Percentiles rank a stretch among this genome's conserved stretches.
Evolutionary conservation across 768 basidiomycete genomes (phyloP).

Genomic region (Lentinula aciculospora): DNA sequence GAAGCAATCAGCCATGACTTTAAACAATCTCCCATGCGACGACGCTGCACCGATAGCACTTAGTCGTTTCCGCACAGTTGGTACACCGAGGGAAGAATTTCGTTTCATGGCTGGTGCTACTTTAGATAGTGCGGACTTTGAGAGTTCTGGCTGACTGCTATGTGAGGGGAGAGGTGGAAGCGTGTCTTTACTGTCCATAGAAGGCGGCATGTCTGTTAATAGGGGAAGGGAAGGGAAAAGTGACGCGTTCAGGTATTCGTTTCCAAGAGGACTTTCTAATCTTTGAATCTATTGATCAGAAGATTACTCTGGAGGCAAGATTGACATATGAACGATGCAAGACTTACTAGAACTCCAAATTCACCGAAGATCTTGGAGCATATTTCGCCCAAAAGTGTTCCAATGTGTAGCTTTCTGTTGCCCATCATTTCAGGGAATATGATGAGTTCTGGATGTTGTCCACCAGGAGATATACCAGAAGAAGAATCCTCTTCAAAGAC

Average conservation of each 20-base stretch:
- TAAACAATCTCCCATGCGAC: slow-evolving; percentile 81
- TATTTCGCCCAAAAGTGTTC: slow-evolving; percentile 82
- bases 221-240: slow-evolving; percentile 60
- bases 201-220: slow-evolving; percentile 52
- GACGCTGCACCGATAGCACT: slow-evolving; percentile 63
- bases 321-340: background rate
- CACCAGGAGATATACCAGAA: slow-evolving; percentile 49
- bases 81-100: slow-evolving; percentile 40
- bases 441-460: slow-evolving; percentile 57
- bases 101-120: slow-evolving; percentile 44
- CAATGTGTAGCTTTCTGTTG: slow-evolving; percentile 83
- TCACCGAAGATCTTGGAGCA: slow-evolving; percentile 84
- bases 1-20: slow-evolving; percentile 85
- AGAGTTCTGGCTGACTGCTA: slow-evolving; percentile 55
- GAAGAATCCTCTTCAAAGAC: slow-evolving; percentile 75
- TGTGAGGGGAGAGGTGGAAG: slow-evolving; percentile 41
- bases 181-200: slow-evolving; percentile 47
- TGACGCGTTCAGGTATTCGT: slow-evolving; percentile 75
- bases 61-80: slow-evolving; percentile 48
- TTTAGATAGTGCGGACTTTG: slow-evolving; percentile 28
- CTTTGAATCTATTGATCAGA: slow-evolving; percentile 52
- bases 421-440: slow-evolving; percentile 83
- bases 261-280: slow-evolving; percentile 78
- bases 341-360: slow-evolving; percentile 75
- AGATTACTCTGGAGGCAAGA: slow-evolving; percentile 5